A percentile compares a stretch with the other conserved stretches of the same genome.
Evolutionary conservation across 2,329 filamentous ascomycete species (phyloP).

Genomic region (Venturia aucupariae): DNA sequence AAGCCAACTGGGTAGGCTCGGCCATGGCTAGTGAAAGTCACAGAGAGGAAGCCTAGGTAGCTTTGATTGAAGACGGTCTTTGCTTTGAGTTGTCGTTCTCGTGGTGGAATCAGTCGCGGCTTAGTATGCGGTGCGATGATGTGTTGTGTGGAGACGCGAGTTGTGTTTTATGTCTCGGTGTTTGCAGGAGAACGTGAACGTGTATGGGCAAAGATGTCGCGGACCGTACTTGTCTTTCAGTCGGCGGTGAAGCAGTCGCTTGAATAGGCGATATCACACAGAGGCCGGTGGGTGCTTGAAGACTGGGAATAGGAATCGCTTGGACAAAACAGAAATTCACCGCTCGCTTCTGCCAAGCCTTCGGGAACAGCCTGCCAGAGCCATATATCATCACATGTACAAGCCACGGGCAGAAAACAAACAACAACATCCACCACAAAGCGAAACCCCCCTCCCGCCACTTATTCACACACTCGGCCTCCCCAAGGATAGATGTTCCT

Average conservation of each 20-base stretch:
- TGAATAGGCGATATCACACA: not conserved
- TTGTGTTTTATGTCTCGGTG: not conserved
- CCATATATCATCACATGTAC: no score
- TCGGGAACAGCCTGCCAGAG: not conserved
- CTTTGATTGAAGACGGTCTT: not conserved
- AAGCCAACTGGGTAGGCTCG: constrained; percentile 87
- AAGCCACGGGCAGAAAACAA: no score
- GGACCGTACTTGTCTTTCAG: not conserved
- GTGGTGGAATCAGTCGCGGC: not conserved
- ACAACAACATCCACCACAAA: no score
- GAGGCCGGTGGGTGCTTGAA: not conserved
- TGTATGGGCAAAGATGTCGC: not conserved
- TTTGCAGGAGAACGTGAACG: no score
- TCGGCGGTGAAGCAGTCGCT: constrained; percentile 7
- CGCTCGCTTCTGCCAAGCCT: not conserved
- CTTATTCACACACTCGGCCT: no score
- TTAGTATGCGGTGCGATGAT: not conserved
- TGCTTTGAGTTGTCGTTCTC: not conserved
- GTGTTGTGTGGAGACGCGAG: not conserved
- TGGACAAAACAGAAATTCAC: not conserved
- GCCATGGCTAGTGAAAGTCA: constrained; percentile 91
- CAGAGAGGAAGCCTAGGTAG: not conserved
- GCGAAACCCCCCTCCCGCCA: no score
- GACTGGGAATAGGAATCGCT: no score
- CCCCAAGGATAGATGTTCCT: no score